Conservation (phyloP, 176 grass and related monocot genomes). For the Cocos nucifera region DNA sequence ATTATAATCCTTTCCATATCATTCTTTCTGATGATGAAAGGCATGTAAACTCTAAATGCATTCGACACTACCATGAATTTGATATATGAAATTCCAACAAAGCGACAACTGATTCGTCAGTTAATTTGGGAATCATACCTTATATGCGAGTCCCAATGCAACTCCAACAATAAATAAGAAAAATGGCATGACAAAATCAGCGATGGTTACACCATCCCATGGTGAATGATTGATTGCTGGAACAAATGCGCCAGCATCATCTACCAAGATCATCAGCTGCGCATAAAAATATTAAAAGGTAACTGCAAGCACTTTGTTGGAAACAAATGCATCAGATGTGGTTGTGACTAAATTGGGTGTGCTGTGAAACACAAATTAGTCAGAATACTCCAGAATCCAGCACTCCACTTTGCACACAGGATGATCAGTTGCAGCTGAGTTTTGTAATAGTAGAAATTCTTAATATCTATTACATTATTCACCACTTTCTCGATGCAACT, state of each 20-base stretch:
- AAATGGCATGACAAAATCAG: slow-evolving; percentile 97
- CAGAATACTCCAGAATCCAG: too few relatives aligned
- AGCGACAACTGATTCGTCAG: neutral
- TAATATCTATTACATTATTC: too few relatives aligned
- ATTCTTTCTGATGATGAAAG: too few relatives aligned
- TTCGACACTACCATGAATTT: neutral
- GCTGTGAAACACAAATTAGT: too few relatives aligned
- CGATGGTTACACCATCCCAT: slow-evolving; percentile 66
- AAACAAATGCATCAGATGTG: neutral
- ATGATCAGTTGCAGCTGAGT: too few relatives aligned
- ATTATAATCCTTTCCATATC: too few relatives aligned
- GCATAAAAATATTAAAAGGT: neutral
- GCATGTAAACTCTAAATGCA: too few relatives aligned
- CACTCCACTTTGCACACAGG: too few relatives aligned
- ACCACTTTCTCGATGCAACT: too few relatives aligned
- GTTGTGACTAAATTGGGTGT: neutral
- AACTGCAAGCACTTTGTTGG: neutral
- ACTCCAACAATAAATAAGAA: slow-evolving; percentile 95
- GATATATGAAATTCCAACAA: neutral
- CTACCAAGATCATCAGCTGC: slow-evolving; percentile 95
- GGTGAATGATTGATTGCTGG: slow-evolving; percentile 62
- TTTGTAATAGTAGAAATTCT: too few relatives aligned
- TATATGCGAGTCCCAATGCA: slow-evolving; percentile 72
- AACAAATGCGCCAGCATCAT: slow-evolving; percentile 65
- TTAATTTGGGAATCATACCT: slow-evolving; percentile 28